Percentiles rank a stretch among this genome's conserved stretches.
phyloP scores from a whole-genome alignment of 2,329 filamentous ascomycete species.

The Curvularia eragrostidis region DNA sequence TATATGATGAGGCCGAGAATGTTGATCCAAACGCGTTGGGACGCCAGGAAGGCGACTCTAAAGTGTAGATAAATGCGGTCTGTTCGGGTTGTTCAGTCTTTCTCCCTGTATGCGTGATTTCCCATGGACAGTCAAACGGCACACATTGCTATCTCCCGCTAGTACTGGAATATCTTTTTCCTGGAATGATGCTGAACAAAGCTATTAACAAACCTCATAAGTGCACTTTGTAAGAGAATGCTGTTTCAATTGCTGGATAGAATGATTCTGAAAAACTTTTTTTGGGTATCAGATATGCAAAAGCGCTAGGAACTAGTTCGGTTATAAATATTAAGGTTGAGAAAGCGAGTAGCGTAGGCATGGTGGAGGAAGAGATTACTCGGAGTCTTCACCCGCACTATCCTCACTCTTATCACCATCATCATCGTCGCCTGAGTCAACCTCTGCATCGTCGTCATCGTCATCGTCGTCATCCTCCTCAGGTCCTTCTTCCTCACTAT shows the following conservation, averaged over 20 bases:
- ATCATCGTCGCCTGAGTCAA: slow-evolving; percentile 23
- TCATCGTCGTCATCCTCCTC: slow-evolving; percentile 23
- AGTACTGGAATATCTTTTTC: background rate
- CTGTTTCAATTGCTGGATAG: background rate
- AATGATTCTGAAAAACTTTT: background rate
- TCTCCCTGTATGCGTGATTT: background rate
- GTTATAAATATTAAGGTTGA: background rate
- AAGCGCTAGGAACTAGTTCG: background rate
- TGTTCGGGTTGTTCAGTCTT: background rate
- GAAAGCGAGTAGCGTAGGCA: background rate
- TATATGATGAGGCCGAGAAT: slow-evolving; percentile 18
- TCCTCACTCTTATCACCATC: slow-evolving; percentile 22
- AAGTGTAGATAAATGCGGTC: slow-evolving; percentile 3
- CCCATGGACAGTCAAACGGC: background rate
- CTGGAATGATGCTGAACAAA: background rate
- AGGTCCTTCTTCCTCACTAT: slow-evolving; percentile 31
- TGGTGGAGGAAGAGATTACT: slow-evolving; percentile 29
- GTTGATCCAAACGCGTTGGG: slow-evolving; percentile 18
- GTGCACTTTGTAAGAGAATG: too few relatives aligned
- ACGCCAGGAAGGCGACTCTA: slow-evolving; percentile 8
- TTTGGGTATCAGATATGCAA: background rate
- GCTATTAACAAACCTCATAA: background rate
- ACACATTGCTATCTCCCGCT: background rate
- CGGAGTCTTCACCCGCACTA: slow-evolving; percentile 29
- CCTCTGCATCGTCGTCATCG: slow-evolving; percentile 27